These are phyloP conservation scores for Pythium aquatile DNA, from an alignment of 352 stramenopile species.

Conservation along the genomic window DNA sequence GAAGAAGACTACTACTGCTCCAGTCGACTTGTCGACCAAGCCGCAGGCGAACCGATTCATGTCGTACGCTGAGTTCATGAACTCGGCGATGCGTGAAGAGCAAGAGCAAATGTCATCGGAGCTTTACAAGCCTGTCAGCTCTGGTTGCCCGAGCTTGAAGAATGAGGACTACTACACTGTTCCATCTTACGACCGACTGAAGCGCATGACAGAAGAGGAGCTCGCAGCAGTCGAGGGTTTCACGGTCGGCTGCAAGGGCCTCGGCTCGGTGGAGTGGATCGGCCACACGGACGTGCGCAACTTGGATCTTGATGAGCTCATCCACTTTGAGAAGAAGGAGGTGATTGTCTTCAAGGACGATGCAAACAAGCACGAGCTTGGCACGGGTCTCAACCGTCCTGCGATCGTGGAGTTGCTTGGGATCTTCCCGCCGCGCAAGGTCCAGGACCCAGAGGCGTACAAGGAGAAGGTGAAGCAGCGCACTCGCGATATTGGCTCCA, in stretches of 20 bases:
- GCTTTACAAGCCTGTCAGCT: conserved; percentile 30
- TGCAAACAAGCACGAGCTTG: conserved; percentile 74
- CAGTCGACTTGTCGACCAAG: conserved; percentile 10
- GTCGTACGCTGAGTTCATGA: conserved; percentile 81
- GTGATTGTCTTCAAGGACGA: conserved; percentile 86
- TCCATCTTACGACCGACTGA: conserved; percentile 62
- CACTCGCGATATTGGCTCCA: conserved; percentile 74
- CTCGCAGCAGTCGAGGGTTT: conserved; percentile 71
- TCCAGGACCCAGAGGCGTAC: conserved; percentile 58
- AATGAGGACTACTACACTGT: conserved; percentile 81
- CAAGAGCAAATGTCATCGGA: conserved; percentile 37
- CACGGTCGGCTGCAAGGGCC: conserved; percentile 74
- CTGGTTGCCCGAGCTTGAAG: conserved; percentile 64
- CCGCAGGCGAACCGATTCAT: conserved; percentile 50
- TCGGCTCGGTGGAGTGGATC: conserved; percentile 80
- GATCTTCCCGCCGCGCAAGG: conserved; percentile 71
- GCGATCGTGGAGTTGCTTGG: conserved; percentile 77
- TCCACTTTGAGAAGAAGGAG: conserved; percentile 83
- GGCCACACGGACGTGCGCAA: conserved; percentile 77
- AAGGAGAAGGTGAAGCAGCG: conserved; percentile 75
- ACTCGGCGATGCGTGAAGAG: conserved; percentile 44
- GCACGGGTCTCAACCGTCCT: conserved; percentile 72
- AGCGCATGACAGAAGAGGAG: conserved; percentile 72
- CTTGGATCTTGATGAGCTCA: conserved; percentile 74
- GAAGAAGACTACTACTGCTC: conserved; percentile 9